Evolutionary conservation across 768 basidiomycete species (phyloP).

Genomic region (Xerocomellus intermedius): DNA sequence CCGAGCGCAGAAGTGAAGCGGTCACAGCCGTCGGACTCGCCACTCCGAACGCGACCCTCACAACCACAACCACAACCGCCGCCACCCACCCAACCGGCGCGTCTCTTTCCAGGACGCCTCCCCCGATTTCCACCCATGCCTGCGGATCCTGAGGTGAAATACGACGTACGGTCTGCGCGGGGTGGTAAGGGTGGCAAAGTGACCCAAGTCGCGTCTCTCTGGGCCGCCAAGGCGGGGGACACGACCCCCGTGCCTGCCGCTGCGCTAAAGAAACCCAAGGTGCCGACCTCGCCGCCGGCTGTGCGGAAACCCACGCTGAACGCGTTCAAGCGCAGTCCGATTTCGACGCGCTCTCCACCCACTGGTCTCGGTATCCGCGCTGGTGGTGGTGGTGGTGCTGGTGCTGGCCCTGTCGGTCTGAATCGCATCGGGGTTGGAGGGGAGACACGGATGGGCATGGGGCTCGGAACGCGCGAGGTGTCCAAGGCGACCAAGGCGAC

Average conservation of each 20-base stretch:
- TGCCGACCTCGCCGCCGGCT: background rate
- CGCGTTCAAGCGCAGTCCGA: constrained; percentile 12
- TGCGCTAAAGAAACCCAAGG: constrained; percentile 9
- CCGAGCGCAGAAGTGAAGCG: constrained; percentile 16
- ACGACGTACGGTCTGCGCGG: constrained; percentile 73
- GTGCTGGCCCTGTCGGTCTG: background rate
- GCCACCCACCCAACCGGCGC: background rate
- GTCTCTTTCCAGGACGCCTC: constrained; percentile 26
- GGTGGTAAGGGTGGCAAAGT: constrained; percentile 78
- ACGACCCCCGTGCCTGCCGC: background rate
- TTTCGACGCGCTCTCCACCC: background rate
- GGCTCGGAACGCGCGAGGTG: constrained; percentile 16
- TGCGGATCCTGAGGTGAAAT: constrained; percentile 55
- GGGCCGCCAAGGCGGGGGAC: constrained; percentile 45
- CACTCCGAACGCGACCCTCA: background rate
- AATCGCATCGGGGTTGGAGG: background rate
- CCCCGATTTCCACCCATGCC: constrained; percentile 36
- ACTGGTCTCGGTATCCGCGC: background rate
- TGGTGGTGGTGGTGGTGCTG: background rate
- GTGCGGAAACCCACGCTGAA: constrained; percentile 13
- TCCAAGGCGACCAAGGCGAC: constrained; percentile 54
- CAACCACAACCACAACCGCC: background rate
- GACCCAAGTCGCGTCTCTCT: constrained; percentile 68
- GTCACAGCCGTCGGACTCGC: background rate
- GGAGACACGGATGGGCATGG: background rate